Base-by-base conservation (phyloP, 2,329 filamentous ascomycete genomes). In the Gnomoniopsis sp. region DNA sequence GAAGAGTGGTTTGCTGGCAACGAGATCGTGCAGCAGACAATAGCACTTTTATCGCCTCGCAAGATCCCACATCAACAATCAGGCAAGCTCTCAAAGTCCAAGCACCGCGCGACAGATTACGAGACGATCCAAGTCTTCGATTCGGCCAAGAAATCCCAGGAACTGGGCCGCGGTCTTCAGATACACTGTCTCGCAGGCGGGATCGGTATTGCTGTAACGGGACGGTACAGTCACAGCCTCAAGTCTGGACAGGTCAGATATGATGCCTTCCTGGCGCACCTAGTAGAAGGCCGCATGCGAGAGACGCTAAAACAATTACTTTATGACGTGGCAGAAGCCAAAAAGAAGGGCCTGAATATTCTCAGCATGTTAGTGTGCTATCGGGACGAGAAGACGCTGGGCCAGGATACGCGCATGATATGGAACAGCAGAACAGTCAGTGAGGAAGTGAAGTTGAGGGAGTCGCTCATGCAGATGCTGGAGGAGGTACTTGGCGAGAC, bases 281-380 rank as follows among this genome's bases (percentile, higher is more conserved):
- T 55, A 12, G 53, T 55, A 6, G 53, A 55, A 21, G 53, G 53
- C 1, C 43, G 53, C 11, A 55, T 55, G 53, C 53, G 47, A 19
- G 53, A 55, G 26, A 55, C 53, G 30, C 43, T 55, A 12, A 55
- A 55, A 30, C 21, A 46, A 14, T 22, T 55, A 7, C 19, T 55
- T 10, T n/a, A 12, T 19, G 53, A 48, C 19, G 53, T 55, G 30
- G 43, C 34, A 7, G 53, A 47, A 6, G 53, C 53, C 2, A 36
- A 38, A 22, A 55, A 48, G 33, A 26, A 48, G 17, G 53, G 53
- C 3, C 43, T 55, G 6, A 22, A 26, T 7, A 30, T 36, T 3
- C 26, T 48, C 7, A 22, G 19, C n/a, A 15, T 55, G 30, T 14
- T 48, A 19, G 43, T 55, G 19, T 41, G 41, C 44, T 55, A 55